Percentiles rank a stretch among this genome's conserved stretches.
phyloP scores from a whole-genome alignment of 192 early-diverging fungal species.

The Coemansia sp. region DNA sequence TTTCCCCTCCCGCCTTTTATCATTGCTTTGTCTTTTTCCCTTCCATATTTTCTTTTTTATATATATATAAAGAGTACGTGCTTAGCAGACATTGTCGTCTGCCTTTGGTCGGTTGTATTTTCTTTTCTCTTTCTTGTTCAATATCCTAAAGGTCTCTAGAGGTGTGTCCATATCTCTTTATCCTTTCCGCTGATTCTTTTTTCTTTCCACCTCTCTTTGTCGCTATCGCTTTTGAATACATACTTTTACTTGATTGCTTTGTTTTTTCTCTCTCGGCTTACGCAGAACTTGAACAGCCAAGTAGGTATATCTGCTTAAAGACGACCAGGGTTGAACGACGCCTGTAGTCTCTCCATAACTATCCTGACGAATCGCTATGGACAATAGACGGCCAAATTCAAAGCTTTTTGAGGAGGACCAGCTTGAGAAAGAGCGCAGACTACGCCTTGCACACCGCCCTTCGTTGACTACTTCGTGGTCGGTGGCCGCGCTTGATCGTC shows the following conservation, averaged over 20 bases:
- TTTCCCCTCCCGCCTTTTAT: no score
- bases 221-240: no score
- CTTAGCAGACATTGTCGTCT: no score
- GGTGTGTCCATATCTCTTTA: no score
- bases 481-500: slow-evolving; percentile 9
- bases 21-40: no score
- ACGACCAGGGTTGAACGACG: neutral
- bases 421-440: slow-evolving; percentile 23
- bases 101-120: no score
- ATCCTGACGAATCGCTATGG: neutral
- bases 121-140: no score
- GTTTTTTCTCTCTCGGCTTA: no score
- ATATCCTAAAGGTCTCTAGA: no score
- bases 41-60: no score
- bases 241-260: no score
- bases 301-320: neutral
- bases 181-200: neutral
- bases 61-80: no score
- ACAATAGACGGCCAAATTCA: neutral
- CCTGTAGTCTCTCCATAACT: neutral
- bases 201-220: neutral
- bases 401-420: slow-evolving; percentile 6
- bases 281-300: neutral
- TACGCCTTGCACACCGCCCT: slow-evolving; percentile 20
- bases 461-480: slow-evolving; percentile 39